phyloP scores from a whole-genome alignment of 2,329 filamentous ascomycete species.

The Penicillium sp. region DNA sequence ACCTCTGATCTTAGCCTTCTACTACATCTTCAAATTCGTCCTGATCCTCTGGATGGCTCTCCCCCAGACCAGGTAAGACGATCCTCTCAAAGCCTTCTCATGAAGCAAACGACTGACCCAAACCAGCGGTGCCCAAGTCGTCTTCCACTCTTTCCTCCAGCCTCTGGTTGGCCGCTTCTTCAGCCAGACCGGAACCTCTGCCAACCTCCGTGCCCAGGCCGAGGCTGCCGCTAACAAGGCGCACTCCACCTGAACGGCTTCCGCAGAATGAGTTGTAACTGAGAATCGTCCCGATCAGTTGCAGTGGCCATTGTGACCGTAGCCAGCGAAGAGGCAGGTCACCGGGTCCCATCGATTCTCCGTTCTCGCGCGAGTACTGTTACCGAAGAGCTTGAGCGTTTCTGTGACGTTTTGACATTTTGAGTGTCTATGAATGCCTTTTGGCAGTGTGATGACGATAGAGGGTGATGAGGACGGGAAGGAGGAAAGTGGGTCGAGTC shows the following conservation, averaged over 20 bases:
- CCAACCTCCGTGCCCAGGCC: constrained; percentile 87
- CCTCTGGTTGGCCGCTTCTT: constrained; percentile 96
- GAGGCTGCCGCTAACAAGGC: constrained; percentile 69
- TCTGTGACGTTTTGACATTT: constrained; percentile 10
- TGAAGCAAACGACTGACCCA: constrained; percentile 3
- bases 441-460: constrained; percentile 19
- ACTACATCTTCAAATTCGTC: constrained; percentile 99
- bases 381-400: constrained; percentile 24
- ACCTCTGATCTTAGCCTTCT: constrained; percentile 69
- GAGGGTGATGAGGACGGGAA: constrained; percentile 11
- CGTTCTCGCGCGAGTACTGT: constrained; percentile 13
- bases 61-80: constrained; percentile 83
- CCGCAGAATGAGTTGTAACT: constrained; percentile 20
- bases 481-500: constrained; percentile 14
- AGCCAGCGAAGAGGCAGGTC: constrained; percentile 14
- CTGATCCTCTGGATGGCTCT: constrained; percentile 98
- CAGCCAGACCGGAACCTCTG: constrained; percentile 73
- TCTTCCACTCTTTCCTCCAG: constrained; percentile 95
- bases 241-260: constrained; percentile 64
- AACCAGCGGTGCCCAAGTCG: constrained; percentile 84
- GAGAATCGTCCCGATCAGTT: constrained; percentile 33
- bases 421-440: constrained; percentile 12
- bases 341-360: constrained; percentile 33
- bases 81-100: no score
- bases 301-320: constrained; percentile 14